Evolutionary conservation across 2,329 filamentous ascomycete species (phyloP).

Genomic region (Penicillium sp.): DNA sequence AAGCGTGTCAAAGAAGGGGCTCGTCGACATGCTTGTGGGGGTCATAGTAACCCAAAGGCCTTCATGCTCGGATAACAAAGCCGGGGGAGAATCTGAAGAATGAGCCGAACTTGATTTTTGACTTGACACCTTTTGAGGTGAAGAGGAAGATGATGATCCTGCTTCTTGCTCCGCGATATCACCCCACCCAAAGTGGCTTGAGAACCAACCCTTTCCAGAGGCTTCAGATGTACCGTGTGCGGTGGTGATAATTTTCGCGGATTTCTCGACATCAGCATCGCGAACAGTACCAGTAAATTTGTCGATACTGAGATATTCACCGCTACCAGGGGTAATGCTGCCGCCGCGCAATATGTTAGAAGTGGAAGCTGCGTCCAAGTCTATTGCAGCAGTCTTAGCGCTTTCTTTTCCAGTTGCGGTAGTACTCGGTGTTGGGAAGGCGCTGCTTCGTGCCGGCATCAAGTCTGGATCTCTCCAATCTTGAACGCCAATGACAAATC

Average conservation of each 20-base stretch:
- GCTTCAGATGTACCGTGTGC: constrained; percentile 10
- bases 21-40: constrained; percentile 80
- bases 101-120: constrained; percentile 16
- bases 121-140: constrained; percentile 9
- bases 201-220: constrained; percentile 34
- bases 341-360: constrained; percentile 56
- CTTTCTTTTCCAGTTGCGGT: constrained; percentile 22
- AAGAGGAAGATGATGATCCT: constrained; percentile 13
- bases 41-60: constrained; percentile 97
- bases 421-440: constrained; percentile 23
- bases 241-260: constrained; percentile 8
- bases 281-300: constrained; percentile 22
- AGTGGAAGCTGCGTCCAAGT: constrained; percentile 30
- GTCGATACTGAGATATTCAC: constrained; percentile 60
- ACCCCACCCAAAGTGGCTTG: constrained; percentile 33
- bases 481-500: constrained; percentile 78
- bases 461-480: constrained; percentile 82
- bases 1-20: constrained; percentile 92
- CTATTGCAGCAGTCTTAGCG: constrained; percentile 31
- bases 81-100: constrained; percentile 20
- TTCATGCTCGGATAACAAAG: constrained; percentile 56
- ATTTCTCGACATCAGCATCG: constrained; percentile 11
- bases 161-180: constrained; percentile 15
- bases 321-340: constrained; percentile 69
- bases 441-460: constrained; percentile 46